phyloP scores from a whole-genome alignment of 441 rosid species.

The Jatropha multifida region DNA sequence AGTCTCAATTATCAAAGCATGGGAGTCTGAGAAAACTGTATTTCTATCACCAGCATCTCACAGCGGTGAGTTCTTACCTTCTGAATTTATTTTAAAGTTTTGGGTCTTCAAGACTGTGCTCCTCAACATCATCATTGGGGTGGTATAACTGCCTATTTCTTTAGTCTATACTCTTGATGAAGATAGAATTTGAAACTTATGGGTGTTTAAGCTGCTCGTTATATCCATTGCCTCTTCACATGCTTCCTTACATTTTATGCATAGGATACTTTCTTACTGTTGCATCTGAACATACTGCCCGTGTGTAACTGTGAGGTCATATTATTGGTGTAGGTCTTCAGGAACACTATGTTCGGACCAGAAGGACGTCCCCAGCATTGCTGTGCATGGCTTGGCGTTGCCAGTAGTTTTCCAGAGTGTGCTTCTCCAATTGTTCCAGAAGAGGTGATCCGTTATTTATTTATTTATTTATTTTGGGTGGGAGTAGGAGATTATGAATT shows the following conservation, averaged over 20 bases:
- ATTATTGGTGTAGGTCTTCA: slow-evolving; percentile 67
- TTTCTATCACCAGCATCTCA: slow-evolving; percentile 95
- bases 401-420: slow-evolving; percentile 98
- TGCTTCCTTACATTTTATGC: neutral
- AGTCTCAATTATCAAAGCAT: slow-evolving; percentile 90
- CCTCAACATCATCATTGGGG: neutral
- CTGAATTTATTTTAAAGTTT: slow-evolving; percentile 7
- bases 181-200: neutral
- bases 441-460: slow-evolving; percentile 60
- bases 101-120: slow-evolving; percentile 8
- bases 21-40: slow-evolving; percentile 92
- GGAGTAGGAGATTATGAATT: neutral
- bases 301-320: slow-evolving; percentile 27
- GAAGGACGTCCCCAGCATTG: slow-evolving; percentile 99
- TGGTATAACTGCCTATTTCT: neutral
- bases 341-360: slow-evolving; percentile 99
- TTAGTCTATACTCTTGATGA: neutral
- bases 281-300: slow-evolving; percentile 22
- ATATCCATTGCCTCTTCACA: neutral
- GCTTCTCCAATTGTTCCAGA: slow-evolving; percentile 95
- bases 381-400: slow-evolving; percentile 99
- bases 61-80: slow-evolving; percentile 59
- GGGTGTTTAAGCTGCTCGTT: neutral
- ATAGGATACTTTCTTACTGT: slow-evolving; percentile 3
- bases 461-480: neutral